phyloP scores from a whole-genome alignment of 176 grass and related monocot genomes.

The Zoysia pacifica region DNA sequence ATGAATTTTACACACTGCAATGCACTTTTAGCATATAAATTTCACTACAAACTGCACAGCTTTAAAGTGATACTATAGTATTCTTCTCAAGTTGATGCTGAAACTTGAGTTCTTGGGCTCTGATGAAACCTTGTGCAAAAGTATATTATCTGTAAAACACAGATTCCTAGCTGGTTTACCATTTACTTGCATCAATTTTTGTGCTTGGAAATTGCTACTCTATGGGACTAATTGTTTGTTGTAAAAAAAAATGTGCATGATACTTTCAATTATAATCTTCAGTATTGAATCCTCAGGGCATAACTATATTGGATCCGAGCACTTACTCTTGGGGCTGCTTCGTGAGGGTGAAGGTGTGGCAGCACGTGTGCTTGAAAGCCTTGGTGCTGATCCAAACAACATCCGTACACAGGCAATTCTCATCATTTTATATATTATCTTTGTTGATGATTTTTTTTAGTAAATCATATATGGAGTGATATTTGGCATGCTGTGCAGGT shows the following conservation, averaged over 20 bases:
- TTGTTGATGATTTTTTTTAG: not conserved
- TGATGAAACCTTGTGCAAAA: not conserved
- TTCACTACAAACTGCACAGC: not conserved
- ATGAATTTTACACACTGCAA: not conserved
- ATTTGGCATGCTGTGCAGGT: conserved; percentile 55
- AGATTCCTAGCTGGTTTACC: not conserved
- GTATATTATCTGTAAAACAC: not conserved
- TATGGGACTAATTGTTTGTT: not conserved
- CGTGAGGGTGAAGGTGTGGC: conserved; percentile 96
- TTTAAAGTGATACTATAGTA: not conserved
- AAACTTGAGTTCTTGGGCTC: conserved; percentile 15
- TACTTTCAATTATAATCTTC: conserved; percentile 37
- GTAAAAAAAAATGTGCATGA: not conserved
- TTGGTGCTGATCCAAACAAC: conserved; percentile 87
- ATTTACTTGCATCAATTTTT: not conserved
- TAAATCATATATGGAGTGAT: conserved; percentile 17
- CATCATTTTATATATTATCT: conserved; percentile 14
- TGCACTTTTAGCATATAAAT: not conserved
- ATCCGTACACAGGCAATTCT: conserved; percentile 84
- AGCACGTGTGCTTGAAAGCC: conserved; percentile 83
- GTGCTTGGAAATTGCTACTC: conserved; percentile 12
- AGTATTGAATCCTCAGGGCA: conserved; percentile 56
- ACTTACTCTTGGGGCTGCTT: conserved; percentile 85
- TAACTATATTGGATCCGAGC: conserved; percentile 97
- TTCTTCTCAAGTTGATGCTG: conserved; percentile 16